phyloP scores from a whole-genome alignment of 2,329 filamentous ascomycete species.

The Fusarium piperis region DNA sequence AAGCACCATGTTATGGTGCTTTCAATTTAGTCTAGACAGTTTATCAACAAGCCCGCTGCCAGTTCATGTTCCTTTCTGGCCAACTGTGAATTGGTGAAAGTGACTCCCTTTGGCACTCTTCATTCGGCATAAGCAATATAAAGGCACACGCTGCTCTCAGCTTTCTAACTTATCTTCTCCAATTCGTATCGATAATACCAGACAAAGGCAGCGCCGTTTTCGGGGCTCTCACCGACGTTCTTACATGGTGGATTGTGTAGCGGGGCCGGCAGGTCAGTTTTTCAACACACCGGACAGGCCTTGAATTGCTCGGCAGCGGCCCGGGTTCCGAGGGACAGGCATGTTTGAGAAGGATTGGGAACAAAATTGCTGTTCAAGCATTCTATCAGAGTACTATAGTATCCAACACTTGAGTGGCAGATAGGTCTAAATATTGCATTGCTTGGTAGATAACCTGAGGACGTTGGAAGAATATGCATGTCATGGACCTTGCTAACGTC shows the following conservation, averaged over 20 bases:
- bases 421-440: neutral
- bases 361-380: rapidly evolving
- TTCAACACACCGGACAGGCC: neutral
- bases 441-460: too few species aligned
- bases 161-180: neutral
- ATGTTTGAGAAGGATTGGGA: too few species aligned
- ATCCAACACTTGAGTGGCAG: neutral
- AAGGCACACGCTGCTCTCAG: neutral
- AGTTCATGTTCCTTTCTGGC: neutral
- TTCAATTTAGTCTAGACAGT: too few species aligned
- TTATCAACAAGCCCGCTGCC: too few species aligned
- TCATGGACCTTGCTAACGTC: neutral
- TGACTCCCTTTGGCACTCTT: neutral
- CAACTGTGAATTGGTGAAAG: neutral
- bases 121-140: neutral
- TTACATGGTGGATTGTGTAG: neutral
- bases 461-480: neutral
- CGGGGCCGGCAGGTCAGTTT: neutral
- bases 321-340: neutral
- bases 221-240: neutral
- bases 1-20: too few species aligned
- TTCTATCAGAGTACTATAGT: neutral
- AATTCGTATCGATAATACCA: too few species aligned
- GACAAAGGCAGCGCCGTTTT: neutral
- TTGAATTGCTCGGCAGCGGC: neutral